Evolutionary conservation across 768 basidiomycete genomes (phyloP), one percentile per base, ranked within the genome.

Genomic region (Tubosaeta brunneosetosa): DNA sequence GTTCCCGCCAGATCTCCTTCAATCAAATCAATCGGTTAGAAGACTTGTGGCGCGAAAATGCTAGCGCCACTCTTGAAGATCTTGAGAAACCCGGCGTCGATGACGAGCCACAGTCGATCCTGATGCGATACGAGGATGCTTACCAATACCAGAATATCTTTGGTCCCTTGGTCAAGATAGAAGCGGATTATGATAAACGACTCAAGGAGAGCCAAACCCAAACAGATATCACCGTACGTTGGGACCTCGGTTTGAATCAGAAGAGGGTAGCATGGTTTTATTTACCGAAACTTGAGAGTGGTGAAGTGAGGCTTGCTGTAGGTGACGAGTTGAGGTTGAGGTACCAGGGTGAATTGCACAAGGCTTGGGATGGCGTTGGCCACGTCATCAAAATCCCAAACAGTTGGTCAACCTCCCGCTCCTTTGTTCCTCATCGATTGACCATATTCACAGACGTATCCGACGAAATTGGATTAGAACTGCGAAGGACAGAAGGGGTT

Each of bases 61-160:
- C 93, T 8, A 85, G 80, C 60, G 97, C 95, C 12, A 97, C 90
- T 3, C 79, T 99, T 3, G 94, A 97, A 66, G 97, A 99, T 68
- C 83, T 98, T 9, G 95, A 97, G 67, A 94, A 97, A 66, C 93
- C 94, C 0, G 94, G 94, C 6, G 90, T 97, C 1, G 97, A 99
- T 63, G 97, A 99, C 69, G 97, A 99, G 63, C 94, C 97, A 3
- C 94, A 97, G 67, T 83, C 88, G 7, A 88, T 99, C 56, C 67
- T 95, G 22, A 72, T 89, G 49, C 86, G 85, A 57, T 99, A 99
- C 69, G 95, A 98, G 67, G 97, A 99, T 68, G 97, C 97, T 42
- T 99, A 98, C 66, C 97, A 98, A 64, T 99, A 99, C 68, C 97
- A 99, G 74, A 99, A 99, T 66, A 98, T 99, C 51, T 95, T 98